Evolutionary conservation across 176 grass and related monocot genomes (phyloP).

Genomic region (Pharus latifolius): DNA sequence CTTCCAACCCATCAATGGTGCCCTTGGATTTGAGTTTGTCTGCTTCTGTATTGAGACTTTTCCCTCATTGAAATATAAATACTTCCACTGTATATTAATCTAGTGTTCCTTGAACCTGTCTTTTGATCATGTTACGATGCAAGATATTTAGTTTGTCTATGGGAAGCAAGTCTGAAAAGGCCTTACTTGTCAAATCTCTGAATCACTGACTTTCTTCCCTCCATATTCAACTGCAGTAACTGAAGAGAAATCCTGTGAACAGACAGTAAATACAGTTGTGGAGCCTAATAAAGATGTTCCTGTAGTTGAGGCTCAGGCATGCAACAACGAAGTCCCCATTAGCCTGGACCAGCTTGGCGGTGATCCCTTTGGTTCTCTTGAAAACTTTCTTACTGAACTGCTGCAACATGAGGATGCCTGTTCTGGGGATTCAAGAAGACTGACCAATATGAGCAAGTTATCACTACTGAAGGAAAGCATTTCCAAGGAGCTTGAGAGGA

Average conservation of each 20-base stretch:
- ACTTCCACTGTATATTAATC: not conserved
- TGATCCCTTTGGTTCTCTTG: slow-evolving; percentile 43
- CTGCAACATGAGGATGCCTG: slow-evolving; percentile 58
- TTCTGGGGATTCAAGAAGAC: slow-evolving; percentile 54
- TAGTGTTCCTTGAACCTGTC: not conserved
- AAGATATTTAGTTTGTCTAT: not conserved
- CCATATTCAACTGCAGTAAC: slow-evolving; percentile 38
- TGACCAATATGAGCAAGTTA: slow-evolving; percentile 43
- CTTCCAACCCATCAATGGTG: not conserved
- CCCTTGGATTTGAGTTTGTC: not conserved
- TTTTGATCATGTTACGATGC: not conserved
- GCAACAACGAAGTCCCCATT: slow-evolving; percentile 6
- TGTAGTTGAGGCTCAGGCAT: slow-evolving; percentile 8
- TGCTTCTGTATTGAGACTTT: not conserved
- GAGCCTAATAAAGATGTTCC: slow-evolving; percentile 16
- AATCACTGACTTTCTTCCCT: not conserved
- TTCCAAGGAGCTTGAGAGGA: slow-evolving; percentile 74
- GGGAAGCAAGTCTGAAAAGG: not conserved
- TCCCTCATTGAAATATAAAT: not conserved
- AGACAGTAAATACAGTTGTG: slow-evolving; percentile 16
- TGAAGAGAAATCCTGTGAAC: slow-evolving; percentile 44
- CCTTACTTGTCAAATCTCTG: not conserved
- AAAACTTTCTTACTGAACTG: slow-evolving; percentile 44
- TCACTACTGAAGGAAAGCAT: slow-evolving; percentile 59
- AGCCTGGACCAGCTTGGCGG: slow-evolving; percentile 40